These are phyloP conservation scores for Orbilia ellipsospora DNA, from an alignment of 2,329 filamentous ascomycete genomes.

Conservation along the genomic window DNA sequence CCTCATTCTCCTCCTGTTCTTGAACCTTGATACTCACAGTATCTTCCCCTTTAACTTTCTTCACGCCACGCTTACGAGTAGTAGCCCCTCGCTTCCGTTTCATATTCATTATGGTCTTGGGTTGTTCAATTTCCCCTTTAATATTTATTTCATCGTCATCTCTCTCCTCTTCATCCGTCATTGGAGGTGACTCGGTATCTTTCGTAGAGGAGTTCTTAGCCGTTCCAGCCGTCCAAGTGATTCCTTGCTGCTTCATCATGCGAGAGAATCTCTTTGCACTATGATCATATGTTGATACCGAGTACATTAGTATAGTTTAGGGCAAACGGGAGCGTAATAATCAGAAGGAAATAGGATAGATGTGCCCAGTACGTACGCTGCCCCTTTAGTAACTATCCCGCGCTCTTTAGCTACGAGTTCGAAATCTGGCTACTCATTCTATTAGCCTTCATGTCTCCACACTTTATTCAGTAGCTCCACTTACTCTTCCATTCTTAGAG, in stretches of 20 bases:
- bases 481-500: slow-evolving; percentile 38
- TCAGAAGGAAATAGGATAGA: background rate
- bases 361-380: slow-evolving; percentile 33
- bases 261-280: slow-evolving; percentile 32
- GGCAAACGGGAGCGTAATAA: background rate
- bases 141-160: slow-evolving; percentile 9
- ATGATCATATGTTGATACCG: background rate
- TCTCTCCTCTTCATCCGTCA: slow-evolving; percentile 38
- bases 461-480: background rate
- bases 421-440: slow-evolving; percentile 32
- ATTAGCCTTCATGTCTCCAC: background rate
- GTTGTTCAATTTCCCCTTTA: slow-evolving; percentile 5
- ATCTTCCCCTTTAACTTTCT: slow-evolving; percentile 5
- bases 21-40: background rate
- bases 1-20: background rate
- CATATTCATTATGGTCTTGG: slow-evolving; percentile 2
- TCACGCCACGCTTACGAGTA: slow-evolving; percentile 8
- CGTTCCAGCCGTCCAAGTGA: background rate
- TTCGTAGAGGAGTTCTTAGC: slow-evolving; percentile 10
- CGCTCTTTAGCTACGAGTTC: slow-evolving; percentile 40
- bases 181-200: slow-evolving; percentile 23
- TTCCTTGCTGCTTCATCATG: slow-evolving; percentile 31
- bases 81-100: slow-evolving; percentile 27
- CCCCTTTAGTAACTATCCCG: slow-evolving; percentile 34
- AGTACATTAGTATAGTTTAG: background rate